Base-by-base conservation (phyloP, 1,284 basidiomycete genomes). In the Microbotryum intermedium region DNA sequence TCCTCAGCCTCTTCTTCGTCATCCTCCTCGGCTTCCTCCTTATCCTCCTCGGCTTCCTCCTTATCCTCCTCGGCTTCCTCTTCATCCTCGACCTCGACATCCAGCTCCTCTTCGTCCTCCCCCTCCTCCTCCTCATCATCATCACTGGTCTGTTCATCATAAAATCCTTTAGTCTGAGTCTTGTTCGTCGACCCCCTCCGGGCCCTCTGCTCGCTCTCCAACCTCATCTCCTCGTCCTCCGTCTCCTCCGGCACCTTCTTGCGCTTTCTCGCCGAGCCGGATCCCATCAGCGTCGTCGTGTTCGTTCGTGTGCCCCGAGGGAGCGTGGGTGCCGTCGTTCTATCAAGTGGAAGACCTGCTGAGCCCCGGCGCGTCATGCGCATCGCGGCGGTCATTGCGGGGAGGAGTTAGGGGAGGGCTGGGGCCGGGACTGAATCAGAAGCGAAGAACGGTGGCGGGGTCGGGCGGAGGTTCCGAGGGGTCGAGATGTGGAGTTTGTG, bases 11-110 rank as follows among this genome's bases (percentile, higher is more conserved):
- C 45, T n/a, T 23, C 29, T 45, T 18, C 34, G 34, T 44, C 34
- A 42, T 25, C 52, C 21, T 23, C 23, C 52, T 26, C 30, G 30
- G 23, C 50, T 25, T 11, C 6, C 25, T 11, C 6, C 39, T 21
- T 25, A n/a, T 51, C 57, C 2, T n/a, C 30, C 46, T 64, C 63
- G 16, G 43, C 47, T 7, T 46, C 48, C 47, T 43, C 21, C 8
- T n/a, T 23, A 23, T 50, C 55, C 20, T 16, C 21, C 34, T 29
- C 39, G n/a, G 50, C 39, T 16, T 21, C 30, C 20, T 21, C 7
- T 28, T n/a, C 45, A 23, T 21, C 51, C 25, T 53, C 57, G 21
- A 39, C 57, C 6, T 26, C 9, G 30, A 20, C n/a, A 11, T 6
- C 10, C 11, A 44, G 34, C 44, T n/a, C 45, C 25, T 47, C 45